Evolutionary conservation across 177 flowering plant species (phyloP).

Genomic region (Vitis hybrid): DNA sequence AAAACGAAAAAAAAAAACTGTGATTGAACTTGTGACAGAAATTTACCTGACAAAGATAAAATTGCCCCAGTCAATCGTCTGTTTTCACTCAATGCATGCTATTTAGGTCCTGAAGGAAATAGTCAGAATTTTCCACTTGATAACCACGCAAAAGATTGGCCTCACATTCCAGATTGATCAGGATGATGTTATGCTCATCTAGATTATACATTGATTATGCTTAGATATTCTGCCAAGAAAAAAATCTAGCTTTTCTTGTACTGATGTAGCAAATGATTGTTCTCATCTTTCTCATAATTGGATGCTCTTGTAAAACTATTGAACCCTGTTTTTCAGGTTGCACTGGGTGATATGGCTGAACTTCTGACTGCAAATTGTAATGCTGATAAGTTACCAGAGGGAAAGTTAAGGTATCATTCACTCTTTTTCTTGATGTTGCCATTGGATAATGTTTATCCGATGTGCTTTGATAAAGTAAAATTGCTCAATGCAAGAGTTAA

Average conservation of each 20-base stretch:
- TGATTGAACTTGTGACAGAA: no score
- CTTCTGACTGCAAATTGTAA: slow-evolving; percentile 53
- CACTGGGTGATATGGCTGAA: slow-evolving; percentile 90
- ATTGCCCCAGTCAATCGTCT: not conserved
- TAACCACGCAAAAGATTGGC: not conserved
- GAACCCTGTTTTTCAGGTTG: slow-evolving; percentile 51
- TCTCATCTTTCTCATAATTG: not conserved
- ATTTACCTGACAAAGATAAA: no score
- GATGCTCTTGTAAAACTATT: not conserved
- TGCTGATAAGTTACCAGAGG: slow-evolving; percentile 77
- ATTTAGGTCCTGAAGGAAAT: not conserved
- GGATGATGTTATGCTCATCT: not conserved
- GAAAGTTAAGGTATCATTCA: slow-evolving; percentile 70
- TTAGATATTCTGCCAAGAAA: not conserved
- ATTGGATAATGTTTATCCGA: not conserved
- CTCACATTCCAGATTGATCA: not conserved
- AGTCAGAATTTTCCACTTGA: not conserved
- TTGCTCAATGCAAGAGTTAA: not conserved
- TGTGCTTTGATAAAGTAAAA: not conserved
- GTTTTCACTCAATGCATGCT: not conserved
- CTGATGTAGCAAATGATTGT: not conserved
- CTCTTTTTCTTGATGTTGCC: not conserved
- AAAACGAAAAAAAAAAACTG: no score
- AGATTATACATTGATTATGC: not conserved
- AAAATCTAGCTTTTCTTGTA: not conserved